Percentiles rank a stretch among this genome's conserved stretches.
phyloP scores from a whole-genome alignment of 2,329 filamentous ascomycete species.

The Mariannaea sp. region DNA sequence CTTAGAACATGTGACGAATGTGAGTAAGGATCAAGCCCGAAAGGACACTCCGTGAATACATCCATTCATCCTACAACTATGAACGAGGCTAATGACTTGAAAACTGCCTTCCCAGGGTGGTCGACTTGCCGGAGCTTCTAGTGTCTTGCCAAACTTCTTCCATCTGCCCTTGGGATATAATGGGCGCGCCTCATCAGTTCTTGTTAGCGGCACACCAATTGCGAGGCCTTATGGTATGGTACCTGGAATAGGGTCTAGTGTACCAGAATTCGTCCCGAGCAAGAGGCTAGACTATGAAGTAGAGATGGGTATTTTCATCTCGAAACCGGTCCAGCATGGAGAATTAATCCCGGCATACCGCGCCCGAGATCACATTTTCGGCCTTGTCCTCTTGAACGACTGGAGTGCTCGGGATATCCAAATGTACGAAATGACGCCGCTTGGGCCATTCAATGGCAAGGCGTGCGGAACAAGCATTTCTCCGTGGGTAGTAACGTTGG shows the following conservation, averaged over 20 bases:
- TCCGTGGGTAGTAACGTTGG: too few species aligned
- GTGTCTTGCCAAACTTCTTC: background rate
- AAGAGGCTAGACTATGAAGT: background rate
- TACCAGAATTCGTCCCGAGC: background rate
- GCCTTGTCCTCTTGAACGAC: constrained; percentile 65
- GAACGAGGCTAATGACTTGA: too few species aligned
- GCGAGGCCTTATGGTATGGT: background rate
- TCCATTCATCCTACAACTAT: background rate
- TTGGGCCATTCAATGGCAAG: too few species aligned
- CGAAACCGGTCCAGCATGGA: background rate
- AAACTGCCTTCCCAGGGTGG: too few species aligned
- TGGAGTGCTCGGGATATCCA: constrained; percentile 64
- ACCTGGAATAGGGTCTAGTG: background rate
- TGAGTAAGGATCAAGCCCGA: background rate
- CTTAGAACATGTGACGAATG: background rate
- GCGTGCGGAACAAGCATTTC: too few species aligned
- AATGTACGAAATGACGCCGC: constrained; percentile 57
- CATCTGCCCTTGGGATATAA: background rate
- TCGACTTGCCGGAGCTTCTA: background rate
- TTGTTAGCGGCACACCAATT: background rate
- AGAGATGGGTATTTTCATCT: constrained; percentile 3
- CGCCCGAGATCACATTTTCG: constrained; percentile 60
- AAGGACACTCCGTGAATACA: background rate
- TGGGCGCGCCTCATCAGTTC: background rate
- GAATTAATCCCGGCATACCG: background rate